Evolutionary conservation across 2,329 filamentous ascomycete genomes (phyloP).

Genomic region (Claviceps paspali): DNA sequence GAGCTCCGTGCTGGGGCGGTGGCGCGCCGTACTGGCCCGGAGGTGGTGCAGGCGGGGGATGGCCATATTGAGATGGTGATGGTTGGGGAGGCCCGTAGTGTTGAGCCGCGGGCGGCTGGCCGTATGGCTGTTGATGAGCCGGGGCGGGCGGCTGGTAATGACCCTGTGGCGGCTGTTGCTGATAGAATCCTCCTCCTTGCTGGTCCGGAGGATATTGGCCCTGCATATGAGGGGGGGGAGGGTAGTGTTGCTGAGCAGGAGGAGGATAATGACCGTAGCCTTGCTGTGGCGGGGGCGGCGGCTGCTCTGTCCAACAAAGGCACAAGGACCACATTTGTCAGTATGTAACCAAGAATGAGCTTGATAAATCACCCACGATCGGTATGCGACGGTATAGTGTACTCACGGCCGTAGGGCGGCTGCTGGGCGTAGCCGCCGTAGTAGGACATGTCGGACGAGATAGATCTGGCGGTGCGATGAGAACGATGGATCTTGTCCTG

Average conservation of each 20-base stretch:
- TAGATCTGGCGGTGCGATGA: not conserved
- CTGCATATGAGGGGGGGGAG: conserved; percentile 9
- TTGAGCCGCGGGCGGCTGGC: conserved; percentile 8
- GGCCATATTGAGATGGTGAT: conserved; percentile 12
- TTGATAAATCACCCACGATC: too few species aligned
- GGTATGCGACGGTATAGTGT: too few species aligned
- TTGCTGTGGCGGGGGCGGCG: conserved; percentile 18
- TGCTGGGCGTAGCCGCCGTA: conserved; percentile 14
- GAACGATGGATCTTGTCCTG: too few species aligned
- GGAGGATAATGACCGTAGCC: conserved; percentile 20
- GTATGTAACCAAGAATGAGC: too few species aligned
- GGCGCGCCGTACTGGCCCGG: conserved; percentile 26
- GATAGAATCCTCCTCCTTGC: conserved; percentile 16
- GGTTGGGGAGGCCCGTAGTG: conserved; percentile 16
- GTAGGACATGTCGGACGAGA: conserved; percentile 18
- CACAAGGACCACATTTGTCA: not conserved
- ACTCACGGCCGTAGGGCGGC: conserved; percentile 21
- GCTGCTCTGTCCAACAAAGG: conserved; percentile 13
- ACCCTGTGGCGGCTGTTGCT: conserved; percentile 12
- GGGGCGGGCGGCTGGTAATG: conserved; percentile 4
- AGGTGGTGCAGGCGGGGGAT: conserved; percentile 7
- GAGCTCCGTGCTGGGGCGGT: conserved; percentile 13
- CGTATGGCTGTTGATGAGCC: conserved; percentile 11
- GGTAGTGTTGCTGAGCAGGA: not conserved
- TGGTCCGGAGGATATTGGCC: conserved; percentile 20